Percentiles rank a stretch among this genome's conserved stretches.
Conservation (phyloP, 768 basidiomycete species). For the Hysterangium stoloniferum region DNA sequence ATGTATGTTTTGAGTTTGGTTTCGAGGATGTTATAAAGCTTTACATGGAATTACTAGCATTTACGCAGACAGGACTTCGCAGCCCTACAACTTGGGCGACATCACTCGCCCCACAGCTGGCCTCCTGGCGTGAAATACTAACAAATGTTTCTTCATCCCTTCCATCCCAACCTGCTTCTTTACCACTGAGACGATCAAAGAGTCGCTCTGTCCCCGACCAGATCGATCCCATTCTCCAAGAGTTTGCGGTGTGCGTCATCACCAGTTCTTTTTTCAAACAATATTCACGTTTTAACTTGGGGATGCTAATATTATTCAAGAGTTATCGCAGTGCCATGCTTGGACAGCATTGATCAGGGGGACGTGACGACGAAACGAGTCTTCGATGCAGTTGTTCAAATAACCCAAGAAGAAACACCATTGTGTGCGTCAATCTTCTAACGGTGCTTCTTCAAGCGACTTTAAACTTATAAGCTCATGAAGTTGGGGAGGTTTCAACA, state of each 20-base stretch:
- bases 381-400: neutral
- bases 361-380: slow-evolving; percentile 2
- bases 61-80: neutral
- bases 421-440: neutral
- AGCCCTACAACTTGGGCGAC: neutral
- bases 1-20: neutral
- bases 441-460: slow-evolving; percentile 7
- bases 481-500: slow-evolving; percentile 1
- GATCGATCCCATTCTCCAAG: neutral
- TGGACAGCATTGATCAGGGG: slow-evolving; percentile 6
- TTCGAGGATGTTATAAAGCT: too few relatives aligned
- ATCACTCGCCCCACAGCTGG: neutral
- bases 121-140: neutral
- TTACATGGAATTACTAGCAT: neutral
- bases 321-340: neutral
- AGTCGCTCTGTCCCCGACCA: neutral
- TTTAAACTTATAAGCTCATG: slow-evolving; percentile 17
- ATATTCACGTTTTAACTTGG: neutral
- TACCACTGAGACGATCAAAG: neutral
- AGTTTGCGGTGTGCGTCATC: neutral
- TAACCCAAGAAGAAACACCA: slow-evolving; percentile 2
- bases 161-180: neutral
- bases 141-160: neutral
- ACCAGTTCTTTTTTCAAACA: neutral
- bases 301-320: neutral